Evolutionary conservation across 352 stramenopile species (phyloP).

Genomic region (Phytophthora litchii): DNA sequence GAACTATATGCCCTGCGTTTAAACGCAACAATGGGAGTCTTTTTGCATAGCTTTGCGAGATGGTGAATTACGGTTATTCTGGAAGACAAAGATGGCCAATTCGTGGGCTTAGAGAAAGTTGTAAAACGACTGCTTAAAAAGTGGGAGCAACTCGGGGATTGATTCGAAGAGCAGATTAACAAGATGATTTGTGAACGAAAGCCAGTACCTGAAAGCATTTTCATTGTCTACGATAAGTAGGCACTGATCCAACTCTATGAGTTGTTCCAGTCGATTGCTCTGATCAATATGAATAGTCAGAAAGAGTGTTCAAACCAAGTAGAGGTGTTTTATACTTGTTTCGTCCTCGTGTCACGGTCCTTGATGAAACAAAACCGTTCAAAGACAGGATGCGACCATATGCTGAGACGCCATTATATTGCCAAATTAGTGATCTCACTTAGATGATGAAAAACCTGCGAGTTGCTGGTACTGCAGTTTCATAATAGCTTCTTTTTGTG

Average conservation of each 20-base stretch:
- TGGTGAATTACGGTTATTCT: background rate
- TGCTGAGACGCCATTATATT: no score
- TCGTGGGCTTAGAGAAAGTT: constrained; percentile 14
- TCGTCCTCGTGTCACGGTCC: no score
- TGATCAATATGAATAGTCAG: no score
- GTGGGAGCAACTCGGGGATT: constrained; percentile 19
- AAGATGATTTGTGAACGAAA: constrained; percentile 18
- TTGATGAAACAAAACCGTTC: no score
- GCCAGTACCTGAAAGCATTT: background rate
- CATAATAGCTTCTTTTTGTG: no score
- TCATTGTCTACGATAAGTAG: constrained; percentile 14
- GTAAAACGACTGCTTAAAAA: constrained; percentile 10
- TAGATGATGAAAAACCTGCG: no score
- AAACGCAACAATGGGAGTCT: constrained; percentile 11
- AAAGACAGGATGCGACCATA: no score
- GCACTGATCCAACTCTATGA: background rate
- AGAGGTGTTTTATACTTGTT: no score
- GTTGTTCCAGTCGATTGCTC: no score
- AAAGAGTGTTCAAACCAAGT: no score
- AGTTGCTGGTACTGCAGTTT: no score
- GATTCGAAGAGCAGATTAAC: constrained; percentile 13
- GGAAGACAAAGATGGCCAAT: constrained; percentile 10
- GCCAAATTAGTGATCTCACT: no score
- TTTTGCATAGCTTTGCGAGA: constrained; percentile 12
- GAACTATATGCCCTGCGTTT: constrained; percentile 8